These are phyloP conservation scores for Leccinum huronense DNA, from an alignment of 1,284 basidiomycete genomes.

Conservation along the genomic window DNA sequence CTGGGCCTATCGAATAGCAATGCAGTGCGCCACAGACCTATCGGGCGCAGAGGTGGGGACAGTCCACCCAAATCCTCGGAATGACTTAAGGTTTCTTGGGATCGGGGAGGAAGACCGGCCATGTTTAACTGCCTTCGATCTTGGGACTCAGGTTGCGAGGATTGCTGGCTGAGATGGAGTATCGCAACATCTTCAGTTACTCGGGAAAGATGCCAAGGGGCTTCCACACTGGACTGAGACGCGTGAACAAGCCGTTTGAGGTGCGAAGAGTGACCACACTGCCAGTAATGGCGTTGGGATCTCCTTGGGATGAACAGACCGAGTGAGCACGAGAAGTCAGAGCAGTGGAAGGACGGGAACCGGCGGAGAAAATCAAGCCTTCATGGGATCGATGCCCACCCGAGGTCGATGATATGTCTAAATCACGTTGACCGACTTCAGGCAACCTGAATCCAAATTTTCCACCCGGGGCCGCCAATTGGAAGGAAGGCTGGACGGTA, in stretches of 20 bases:
- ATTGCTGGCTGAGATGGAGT: neutral
- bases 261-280: neutral
- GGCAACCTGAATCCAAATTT: no score
- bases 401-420: no score
- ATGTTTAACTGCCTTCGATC: neutral
- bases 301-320: neutral
- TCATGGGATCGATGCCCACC: no score
- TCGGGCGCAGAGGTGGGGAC: no score
- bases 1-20: neutral
- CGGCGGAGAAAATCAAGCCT: no score
- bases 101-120: neutral
- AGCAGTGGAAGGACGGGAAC: neutral
- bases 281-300: neutral
- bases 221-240: neutral
- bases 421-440: no score
- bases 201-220: neutral
- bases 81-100: neutral
- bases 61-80: no score
- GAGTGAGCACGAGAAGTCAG: neutral
- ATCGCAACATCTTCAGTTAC: neutral
- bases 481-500: neutral
- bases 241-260: neutral
- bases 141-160: neutral
- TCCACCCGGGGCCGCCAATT: no score
- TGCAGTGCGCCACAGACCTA: no score